phyloP scores from a whole-genome alignment of 2,329 filamentous ascomycete genomes.

The Fusarium torulosum region DNA sequence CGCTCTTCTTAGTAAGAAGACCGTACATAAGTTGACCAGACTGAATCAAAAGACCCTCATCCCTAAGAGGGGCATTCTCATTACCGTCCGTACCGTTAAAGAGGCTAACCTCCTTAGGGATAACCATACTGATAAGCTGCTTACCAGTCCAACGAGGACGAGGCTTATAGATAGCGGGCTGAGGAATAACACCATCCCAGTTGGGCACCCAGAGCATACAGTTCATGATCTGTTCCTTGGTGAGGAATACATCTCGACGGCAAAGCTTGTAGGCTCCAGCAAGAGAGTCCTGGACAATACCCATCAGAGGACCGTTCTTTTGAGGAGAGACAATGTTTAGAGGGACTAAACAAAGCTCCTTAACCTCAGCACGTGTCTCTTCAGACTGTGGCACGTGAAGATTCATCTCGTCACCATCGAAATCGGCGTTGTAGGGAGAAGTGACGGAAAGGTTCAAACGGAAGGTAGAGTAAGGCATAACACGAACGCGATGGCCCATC shows the following conservation, averaged over 20 bases:
- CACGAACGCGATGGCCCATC: slow-evolving; percentile 98
- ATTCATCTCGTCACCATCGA: slow-evolving; percentile 99
- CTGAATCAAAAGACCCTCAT: slow-evolving; percentile 85
- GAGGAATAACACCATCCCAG: slow-evolving; percentile 95
- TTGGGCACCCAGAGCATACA: slow-evolving; percentile 96
- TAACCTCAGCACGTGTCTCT: slow-evolving; percentile 94
- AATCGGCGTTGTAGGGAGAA: slow-evolving; percentile 99
- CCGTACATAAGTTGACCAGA: slow-evolving; percentile 92
- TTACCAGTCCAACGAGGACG: slow-evolving; percentile 97
- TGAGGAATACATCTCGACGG: slow-evolving; percentile 90
- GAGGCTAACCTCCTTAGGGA: slow-evolving; percentile 88
- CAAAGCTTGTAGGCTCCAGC: slow-evolving; percentile 98
- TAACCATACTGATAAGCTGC: slow-evolving; percentile 93
- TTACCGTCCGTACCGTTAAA: slow-evolving; percentile 71
- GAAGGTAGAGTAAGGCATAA: slow-evolving; percentile 99
- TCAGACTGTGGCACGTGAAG: slow-evolving; percentile 98
- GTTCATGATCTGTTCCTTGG: slow-evolving; percentile 94
- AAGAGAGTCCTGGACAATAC: slow-evolving; percentile 98
- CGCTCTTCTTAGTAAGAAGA: slow-evolving; percentile 90
- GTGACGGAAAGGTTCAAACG: slow-evolving; percentile 97
- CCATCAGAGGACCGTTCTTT: slow-evolving; percentile 97
- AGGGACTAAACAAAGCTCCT: slow-evolving; percentile 96
- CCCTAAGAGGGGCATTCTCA: slow-evolving; percentile 73
- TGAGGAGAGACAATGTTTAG: slow-evolving; percentile 98
- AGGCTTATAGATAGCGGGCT: slow-evolving; percentile 94